Percentiles rank a stretch among this genome's conserved stretches.
Conservation (phyloP, 805 yeast species). For the Candida bentonensis region DNA sequence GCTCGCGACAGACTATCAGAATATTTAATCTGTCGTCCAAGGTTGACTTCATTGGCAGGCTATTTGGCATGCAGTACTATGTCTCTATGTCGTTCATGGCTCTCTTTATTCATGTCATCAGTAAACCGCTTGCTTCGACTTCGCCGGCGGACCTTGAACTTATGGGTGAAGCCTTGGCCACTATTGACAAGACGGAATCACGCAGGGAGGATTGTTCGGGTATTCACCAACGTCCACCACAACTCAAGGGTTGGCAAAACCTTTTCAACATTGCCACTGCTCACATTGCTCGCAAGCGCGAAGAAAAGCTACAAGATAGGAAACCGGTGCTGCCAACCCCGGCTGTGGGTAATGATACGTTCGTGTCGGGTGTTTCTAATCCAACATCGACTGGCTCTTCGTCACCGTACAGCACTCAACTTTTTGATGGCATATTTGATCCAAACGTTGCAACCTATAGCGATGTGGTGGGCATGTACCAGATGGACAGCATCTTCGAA, state of each 20-base stretch:
- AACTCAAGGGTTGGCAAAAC: neutral
- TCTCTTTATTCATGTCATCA: conserved; percentile 1
- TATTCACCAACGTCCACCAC: neutral
- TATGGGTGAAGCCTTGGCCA: neutral
- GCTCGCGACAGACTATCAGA: neutral
- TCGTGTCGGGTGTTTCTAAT: neutral
- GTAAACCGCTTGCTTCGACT: neutral
- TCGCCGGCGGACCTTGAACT: neutral
- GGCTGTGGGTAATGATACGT: neutral
- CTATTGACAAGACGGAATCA: neutral
- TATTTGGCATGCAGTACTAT: neutral
- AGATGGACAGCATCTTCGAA: conserved; percentile 1
- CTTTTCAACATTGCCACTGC: neutral
- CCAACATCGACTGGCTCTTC: neutral
- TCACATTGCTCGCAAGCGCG: neutral
- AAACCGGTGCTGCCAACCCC: neutral
- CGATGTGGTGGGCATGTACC: neutral
- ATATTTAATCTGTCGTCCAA: neutral
- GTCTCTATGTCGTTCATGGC: neutral
- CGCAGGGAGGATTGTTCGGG: neutral
- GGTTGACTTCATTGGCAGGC: neutral
- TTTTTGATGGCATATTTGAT: neutral
- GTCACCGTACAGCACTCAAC: neutral
- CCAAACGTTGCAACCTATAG: neutral
- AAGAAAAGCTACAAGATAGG: neutral